phyloP scores from a whole-genome alignment of 2,329 filamentous ascomycete genomes.

The Dactylonectria macrodidyma region DNA sequence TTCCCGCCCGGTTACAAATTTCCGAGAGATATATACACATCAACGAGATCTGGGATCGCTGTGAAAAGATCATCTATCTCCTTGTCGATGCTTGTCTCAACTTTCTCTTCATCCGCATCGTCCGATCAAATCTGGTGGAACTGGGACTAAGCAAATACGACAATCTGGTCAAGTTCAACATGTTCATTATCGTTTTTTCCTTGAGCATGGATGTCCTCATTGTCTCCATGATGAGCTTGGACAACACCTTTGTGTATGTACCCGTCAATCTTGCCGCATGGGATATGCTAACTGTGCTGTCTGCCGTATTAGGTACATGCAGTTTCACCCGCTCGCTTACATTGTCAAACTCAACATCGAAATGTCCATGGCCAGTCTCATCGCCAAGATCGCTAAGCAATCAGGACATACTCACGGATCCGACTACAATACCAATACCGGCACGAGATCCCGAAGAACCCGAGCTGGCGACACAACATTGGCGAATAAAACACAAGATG shows the following conservation, averaged over 20 bases:
- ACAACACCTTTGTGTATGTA: slow-evolving; percentile 1
- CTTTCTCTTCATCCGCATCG: slow-evolving; percentile 59
- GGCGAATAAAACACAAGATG: too few species aligned
- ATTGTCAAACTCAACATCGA: slow-evolving; percentile 33
- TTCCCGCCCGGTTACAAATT: slow-evolving; percentile 60
- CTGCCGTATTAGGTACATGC: neutral
- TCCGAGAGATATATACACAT: slow-evolving; percentile 54
- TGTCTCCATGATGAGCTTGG: slow-evolving; percentile 1
- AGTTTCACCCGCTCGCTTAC: neutral
- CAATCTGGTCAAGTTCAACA: slow-evolving; percentile 13
- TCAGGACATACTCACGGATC: slow-evolving; percentile 7
- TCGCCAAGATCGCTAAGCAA: slow-evolving; percentile 1
- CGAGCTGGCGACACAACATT: slow-evolving; percentile 9
- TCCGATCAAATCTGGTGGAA: slow-evolving; percentile 59
- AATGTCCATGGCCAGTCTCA: slow-evolving; percentile 39
- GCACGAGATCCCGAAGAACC: slow-evolving; percentile 20
- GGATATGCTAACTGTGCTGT: slow-evolving; percentile 2
- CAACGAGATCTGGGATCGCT: slow-evolving; percentile 63
- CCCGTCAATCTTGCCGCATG: neutral
- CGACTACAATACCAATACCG: slow-evolving; percentile 5
- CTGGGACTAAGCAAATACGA: slow-evolving; percentile 60
- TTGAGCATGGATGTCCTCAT: slow-evolving; percentile 16
- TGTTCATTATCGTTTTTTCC: slow-evolving; percentile 10
- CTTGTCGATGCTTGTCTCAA: slow-evolving; percentile 61
- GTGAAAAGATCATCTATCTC: slow-evolving; percentile 62